Evolutionary conservation across 1,284 basidiomycete genomes (phyloP).

Genomic region (Pseudozyma thailandica): DNA sequence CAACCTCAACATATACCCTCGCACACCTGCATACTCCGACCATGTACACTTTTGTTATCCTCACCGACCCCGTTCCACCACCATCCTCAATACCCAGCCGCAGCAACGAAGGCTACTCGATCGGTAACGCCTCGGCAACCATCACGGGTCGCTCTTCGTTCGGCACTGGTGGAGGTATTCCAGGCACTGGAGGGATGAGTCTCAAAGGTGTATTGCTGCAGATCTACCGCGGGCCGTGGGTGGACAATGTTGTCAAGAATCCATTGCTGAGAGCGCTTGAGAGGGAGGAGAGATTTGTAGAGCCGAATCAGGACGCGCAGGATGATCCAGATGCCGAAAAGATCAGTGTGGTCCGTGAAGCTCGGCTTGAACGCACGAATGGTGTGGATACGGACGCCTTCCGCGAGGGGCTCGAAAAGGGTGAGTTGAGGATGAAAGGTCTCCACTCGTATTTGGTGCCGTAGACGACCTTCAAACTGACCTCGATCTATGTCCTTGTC

Average conservation of each 20-base stretch:
- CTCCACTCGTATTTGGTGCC: too few species aligned
- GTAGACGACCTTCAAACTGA: too few species aligned
- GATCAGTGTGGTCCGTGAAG: slow-evolving; percentile 12
- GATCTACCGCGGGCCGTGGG: slow-evolving; percentile 89
- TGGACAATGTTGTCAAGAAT: slow-evolving; percentile 92
- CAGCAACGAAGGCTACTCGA: slow-evolving; percentile 39
- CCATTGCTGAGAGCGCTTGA: slow-evolving; percentile 75
- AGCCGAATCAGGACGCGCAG: slow-evolving; percentile 18
- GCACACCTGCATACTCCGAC: slow-evolving; percentile 92
- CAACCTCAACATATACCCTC: slow-evolving; percentile 90
- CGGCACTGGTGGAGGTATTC: slow-evolving; percentile 57
- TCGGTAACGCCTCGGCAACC: slow-evolving; percentile 32
- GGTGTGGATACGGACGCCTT: slow-evolving; percentile 61
- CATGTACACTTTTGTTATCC: slow-evolving; percentile 93
- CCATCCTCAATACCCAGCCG: slow-evolving; percentile 47
- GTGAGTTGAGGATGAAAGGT: slow-evolving; percentile 37
- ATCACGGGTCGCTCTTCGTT: slow-evolving; percentile 33
- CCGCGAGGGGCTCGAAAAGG: slow-evolving; percentile 48
- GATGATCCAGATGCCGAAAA: slow-evolving; percentile 9
- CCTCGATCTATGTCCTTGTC: neutral
- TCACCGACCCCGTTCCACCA: slow-evolving; percentile 82
- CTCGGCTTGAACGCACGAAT: slow-evolving; percentile 24
- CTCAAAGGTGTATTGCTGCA: slow-evolving; percentile 85
- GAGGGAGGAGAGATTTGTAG: slow-evolving; percentile 40
- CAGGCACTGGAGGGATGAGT: slow-evolving; percentile 64